phyloP scores from a whole-genome alignment of 352 stramenopile genomes.

The Bremia lactucae region DNA sequence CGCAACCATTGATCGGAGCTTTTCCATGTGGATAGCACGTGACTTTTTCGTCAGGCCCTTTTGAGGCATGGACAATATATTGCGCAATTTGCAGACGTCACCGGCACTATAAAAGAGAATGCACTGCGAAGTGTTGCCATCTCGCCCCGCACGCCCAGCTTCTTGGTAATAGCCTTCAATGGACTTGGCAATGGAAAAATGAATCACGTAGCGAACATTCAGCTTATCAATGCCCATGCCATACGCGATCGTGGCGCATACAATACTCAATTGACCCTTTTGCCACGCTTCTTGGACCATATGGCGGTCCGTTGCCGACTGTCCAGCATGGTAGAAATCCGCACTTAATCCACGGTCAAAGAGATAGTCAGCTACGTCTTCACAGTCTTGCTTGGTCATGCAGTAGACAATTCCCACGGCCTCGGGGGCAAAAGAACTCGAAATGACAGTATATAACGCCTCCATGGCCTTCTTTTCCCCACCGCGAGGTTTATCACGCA shows the following conservation, averaged over 20 bases:
- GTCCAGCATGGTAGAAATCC: slow-evolving; percentile 88
- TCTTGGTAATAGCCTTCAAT: slow-evolving; percentile 99
- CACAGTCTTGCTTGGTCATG: slow-evolving; percentile 89
- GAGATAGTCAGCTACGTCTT: slow-evolving; percentile 86
- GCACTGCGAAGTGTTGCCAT: slow-evolving; percentile 88
- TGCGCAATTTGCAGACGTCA: slow-evolving; percentile 79
- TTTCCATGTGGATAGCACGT: slow-evolving; percentile 59
- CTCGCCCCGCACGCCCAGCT: slow-evolving; percentile 90
- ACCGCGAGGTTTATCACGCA: slow-evolving; percentile 56
- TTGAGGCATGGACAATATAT: slow-evolving; percentile 63
- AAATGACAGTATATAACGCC: slow-evolving; percentile 40
- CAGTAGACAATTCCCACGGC: slow-evolving; percentile 90
- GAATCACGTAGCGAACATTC: slow-evolving; percentile 89
- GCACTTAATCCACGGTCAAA: slow-evolving; percentile 79
- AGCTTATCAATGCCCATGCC: slow-evolving; percentile 94
- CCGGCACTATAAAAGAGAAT: slow-evolving; percentile 83
- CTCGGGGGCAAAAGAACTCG: slow-evolving; percentile 30
- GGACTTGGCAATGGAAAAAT: slow-evolving; percentile 87
- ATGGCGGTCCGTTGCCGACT: slow-evolving; percentile 66
- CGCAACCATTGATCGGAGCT: slow-evolving; percentile 64
- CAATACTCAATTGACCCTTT: slow-evolving; percentile 73
- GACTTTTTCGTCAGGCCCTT: slow-evolving; percentile 74
- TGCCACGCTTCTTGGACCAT: slow-evolving; percentile 74
- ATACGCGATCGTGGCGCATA: slow-evolving; percentile 93
- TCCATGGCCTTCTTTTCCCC: slow-evolving; percentile 41